phyloP scores from a whole-genome alignment of 2,329 filamentous ascomycete genomes.

The Coniochaeta ligniaria region DNA sequence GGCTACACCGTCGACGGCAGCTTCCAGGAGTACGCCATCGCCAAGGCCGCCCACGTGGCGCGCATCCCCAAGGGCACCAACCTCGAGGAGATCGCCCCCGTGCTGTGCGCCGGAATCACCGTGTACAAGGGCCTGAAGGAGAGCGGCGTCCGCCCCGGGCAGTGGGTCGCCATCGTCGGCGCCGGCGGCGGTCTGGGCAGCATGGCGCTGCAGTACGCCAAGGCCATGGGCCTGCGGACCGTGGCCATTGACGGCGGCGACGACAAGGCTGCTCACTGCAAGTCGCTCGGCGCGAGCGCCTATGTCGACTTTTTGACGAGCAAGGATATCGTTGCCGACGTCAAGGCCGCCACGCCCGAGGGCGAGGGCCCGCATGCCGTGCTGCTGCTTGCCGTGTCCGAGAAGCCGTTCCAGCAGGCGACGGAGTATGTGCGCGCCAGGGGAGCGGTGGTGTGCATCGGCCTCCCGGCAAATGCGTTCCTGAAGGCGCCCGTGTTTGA shows the following conservation, averaged over 20 bases:
- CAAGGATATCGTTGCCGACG: slow-evolving; percentile 74
- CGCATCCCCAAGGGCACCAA: slow-evolving; percentile 70
- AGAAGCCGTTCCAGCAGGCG: slow-evolving; percentile 95
- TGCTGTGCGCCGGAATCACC: slow-evolving; percentile 68
- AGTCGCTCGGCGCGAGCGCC: slow-evolving; percentile 59
- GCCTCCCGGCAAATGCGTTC: slow-evolving; percentile 73
- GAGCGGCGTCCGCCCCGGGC: slow-evolving; percentile 55
- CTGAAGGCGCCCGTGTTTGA: slow-evolving; percentile 83
- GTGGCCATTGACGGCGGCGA: slow-evolving; percentile 79
- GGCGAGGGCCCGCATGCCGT: slow-evolving; percentile 83
- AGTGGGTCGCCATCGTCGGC: slow-evolving; percentile 67
- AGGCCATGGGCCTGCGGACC: slow-evolving; percentile 76
- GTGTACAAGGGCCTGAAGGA: slow-evolving; percentile 75
- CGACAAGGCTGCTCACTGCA: slow-evolving; percentile 69
- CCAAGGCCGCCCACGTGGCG: slow-evolving; percentile 78
- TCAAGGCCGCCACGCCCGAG: slow-evolving; percentile 72
- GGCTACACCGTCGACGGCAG: slow-evolving; percentile 90
- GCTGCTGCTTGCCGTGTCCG: slow-evolving; percentile 75
- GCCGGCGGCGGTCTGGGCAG: slow-evolving; percentile 66
- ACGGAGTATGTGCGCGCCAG: slow-evolving; percentile 78
- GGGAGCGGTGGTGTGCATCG: slow-evolving; percentile 82
- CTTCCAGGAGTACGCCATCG: slow-evolving; percentile 89
- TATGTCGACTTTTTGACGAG: slow-evolving; percentile 77
- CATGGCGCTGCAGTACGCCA: slow-evolving; percentile 79
- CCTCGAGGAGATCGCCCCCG: slow-evolving; percentile 68